Base-by-base conservation (phyloP, 352 stramenopile species). In the Phytophthora europaea region DNA sequence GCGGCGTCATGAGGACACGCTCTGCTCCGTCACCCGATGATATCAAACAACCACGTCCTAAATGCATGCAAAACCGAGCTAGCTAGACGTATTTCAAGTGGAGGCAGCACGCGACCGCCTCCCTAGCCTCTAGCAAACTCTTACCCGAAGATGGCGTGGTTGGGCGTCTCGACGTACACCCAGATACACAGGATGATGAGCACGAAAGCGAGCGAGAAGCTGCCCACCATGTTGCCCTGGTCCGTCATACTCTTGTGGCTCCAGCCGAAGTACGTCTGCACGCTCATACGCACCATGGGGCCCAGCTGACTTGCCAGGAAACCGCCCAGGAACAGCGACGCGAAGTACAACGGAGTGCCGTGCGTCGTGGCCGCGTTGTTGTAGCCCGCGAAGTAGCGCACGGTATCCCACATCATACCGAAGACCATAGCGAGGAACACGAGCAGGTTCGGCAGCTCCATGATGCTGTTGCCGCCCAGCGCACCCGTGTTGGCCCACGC, bases 241-340 rank as follows among this genome's bases (percentile, higher is more conserved):
- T 92, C 85, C 65, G 83, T 92, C 47, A 92, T 67, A 79, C 79
- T 87, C 81, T 92, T 91, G 83, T 92, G 83, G 59, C 85, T 92
- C 85, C 85, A 92, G 50, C 85, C 85, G 56, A 91, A 92, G 73
- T 92, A 92, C 61, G 83, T 91, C 66, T 92, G 85, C 48, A 92
- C 47, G 51, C 77, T 89, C 85, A 92, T 92, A 52, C 85, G 83
- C 56, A 92, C 85, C 83, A 91, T 92, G 28, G 85, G 85, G 22
- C 81, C 81, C 15, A 91, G 72, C 67, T 92, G 82, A 70, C 72
- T 82, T 5, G 81, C 84, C 31, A 84, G 76, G 59, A 93, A 93
- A 8, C 77, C 71, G 50, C 85, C 83, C 47, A 93, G 64, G 70
- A 91, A 91, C 40, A 93, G 48, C 31, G 83, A 89, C 4, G 83